Evolutionary conservation across 2,329 filamentous ascomycete genomes (phyloP), one percentile per base, ranked within the genome.

Genomic region (Claviceps monticola): DNA sequence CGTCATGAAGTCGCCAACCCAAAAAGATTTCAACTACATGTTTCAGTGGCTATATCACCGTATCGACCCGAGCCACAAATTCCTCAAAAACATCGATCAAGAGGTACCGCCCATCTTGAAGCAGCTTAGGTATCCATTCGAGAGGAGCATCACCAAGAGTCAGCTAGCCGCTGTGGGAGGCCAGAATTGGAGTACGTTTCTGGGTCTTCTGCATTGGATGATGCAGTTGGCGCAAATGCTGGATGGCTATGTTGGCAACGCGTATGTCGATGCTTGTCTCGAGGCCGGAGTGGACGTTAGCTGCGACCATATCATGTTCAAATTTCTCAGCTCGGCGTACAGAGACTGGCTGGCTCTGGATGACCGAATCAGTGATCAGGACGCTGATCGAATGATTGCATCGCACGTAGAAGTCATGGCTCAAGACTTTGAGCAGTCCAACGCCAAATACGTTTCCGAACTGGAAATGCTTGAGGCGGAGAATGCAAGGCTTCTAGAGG

Each of bases 11-110:
- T 95, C 88, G 44, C 94, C 93, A 0, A 98, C 91, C 1, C 91
- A 97, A 60, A 98, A 98, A 64, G 93, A 98, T 66, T 98, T 98
- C 71, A 93, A 94, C 62, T 85, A 80, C 68, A 95, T 98, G 77
- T 98, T 98, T 63, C 89, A 97, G 62, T 98, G 91, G 87, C 74
- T 98, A 3, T 98, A 98, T 67, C 88, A 89, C 62, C 86, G 89
- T 53, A 94, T 98, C 63, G 93, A 98, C 64, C 93, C 93, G 0
- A 86, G 84, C 60, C 94, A 97, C 66, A 82, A 84, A 38, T 97
- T 98, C 62, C 83, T 90, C 61, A 96, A 96, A 67, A 87, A 84
- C 49, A 95, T 97, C 61, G 93, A 97, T 65, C 85, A 91, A 52
- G 94, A 98, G 65, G 90, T 97, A 0, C 90, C 91, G 13, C 84